A percentile compares a stretch with the other conserved stretches of the same genome.
Conservation (phyloP, 2,329 filamentous ascomycete genomes). For the Diaporthe sp. region DNA sequence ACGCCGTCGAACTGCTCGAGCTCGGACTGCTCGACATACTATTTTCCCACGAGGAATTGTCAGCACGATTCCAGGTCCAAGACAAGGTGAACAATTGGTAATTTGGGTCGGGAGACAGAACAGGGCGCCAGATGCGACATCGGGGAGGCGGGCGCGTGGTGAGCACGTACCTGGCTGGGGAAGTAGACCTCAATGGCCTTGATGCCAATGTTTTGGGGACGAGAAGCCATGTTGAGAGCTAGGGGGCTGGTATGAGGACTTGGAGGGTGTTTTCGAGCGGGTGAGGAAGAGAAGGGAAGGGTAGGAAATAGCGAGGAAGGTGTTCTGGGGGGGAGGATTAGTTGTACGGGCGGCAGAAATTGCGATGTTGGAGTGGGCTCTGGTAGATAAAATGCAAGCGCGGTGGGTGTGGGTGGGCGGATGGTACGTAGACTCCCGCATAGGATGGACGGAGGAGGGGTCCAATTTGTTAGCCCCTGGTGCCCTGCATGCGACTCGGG, state of each 20-base stretch:
- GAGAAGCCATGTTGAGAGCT: conserved; percentile 73
- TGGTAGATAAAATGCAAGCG: conserved; percentile 34
- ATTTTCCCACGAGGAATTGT: conserved; percentile 29
- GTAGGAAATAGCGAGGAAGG: conserved; percentile 12
- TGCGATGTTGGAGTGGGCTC: conserved; percentile 35
- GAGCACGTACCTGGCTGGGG: conserved; percentile 80
- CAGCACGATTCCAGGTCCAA: neutral
- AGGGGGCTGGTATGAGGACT: conserved; percentile 18
- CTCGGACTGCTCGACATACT: conserved; percentile 89
- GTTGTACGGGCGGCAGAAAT: conserved; percentile 32
- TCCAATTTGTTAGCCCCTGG: conserved; percentile 38
- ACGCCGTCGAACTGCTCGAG: conserved; percentile 91
- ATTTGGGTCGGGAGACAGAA: neutral
- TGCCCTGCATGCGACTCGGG: conserved; percentile 26
- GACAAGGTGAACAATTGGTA: neutral
- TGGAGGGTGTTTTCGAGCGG: neutral
- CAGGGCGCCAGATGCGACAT: conserved; percentile 1
- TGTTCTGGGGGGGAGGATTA: conserved; percentile 17
- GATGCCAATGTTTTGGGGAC: conserved; percentile 90
- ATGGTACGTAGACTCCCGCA: conserved; percentile 14
- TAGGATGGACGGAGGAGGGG: conserved; percentile 4
- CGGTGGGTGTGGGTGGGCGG: conserved; percentile 28
- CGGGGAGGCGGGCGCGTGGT: neutral
- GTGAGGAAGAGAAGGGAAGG: conserved; percentile 22
- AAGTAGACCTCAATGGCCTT: conserved; percentile 95